Evolutionary conservation across 2,329 filamentous ascomycete genomes (phyloP).

Genomic region (Pseudocercospora eumusae): DNA sequence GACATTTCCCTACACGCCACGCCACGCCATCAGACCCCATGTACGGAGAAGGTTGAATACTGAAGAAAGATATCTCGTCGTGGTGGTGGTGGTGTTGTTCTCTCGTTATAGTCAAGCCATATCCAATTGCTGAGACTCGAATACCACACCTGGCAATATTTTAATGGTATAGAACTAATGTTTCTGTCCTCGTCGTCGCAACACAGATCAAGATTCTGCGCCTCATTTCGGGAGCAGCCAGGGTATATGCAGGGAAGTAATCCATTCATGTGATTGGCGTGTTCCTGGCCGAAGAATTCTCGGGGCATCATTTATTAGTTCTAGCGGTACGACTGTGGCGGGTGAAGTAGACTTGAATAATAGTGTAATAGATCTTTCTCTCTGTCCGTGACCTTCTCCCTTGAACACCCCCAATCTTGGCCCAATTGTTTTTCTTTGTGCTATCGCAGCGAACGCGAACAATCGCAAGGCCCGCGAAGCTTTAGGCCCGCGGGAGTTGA

Average conservation of each 20-base stretch:
- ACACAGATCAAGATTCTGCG: not conserved
- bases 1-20: not conserved
- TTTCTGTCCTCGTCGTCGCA: not conserved
- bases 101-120: not conserved
- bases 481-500: not conserved
- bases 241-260: too few relatives aligned
- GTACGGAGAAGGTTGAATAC: too few relatives aligned
- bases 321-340: not conserved
- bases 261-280: not conserved
- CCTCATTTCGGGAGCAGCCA: not conserved
- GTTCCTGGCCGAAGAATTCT: not conserved
- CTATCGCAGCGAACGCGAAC: not conserved
- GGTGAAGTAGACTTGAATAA: too few relatives aligned
- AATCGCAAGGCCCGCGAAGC: slow-evolving; percentile 3
- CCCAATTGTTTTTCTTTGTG: not conserved
- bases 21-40: not conserved
- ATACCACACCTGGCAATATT: too few relatives aligned
- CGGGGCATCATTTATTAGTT: too few relatives aligned
- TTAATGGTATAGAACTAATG: not conserved
- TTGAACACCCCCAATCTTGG: not conserved
- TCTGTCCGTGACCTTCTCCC: not conserved
- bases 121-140: not conserved
- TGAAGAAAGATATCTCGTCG: not conserved
- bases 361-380: too few relatives aligned
- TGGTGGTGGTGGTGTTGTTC: not conserved